Base-by-base conservation (phyloP, 176 grass and related monocot species). In the Elaeis guineensis region DNA sequence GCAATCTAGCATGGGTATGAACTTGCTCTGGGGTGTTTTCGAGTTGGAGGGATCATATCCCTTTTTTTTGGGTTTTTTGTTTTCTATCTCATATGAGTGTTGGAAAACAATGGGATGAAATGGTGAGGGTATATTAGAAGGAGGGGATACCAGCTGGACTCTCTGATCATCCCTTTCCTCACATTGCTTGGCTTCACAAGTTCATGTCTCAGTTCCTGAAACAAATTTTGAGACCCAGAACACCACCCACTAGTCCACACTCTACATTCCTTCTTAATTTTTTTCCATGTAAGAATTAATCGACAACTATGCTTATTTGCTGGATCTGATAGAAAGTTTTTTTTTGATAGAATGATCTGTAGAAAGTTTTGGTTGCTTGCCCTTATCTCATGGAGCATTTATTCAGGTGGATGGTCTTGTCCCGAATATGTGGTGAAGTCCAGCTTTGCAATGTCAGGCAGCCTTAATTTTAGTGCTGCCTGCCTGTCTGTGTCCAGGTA, bases 401-500 rank as follows among this genome's bases (percentile, higher is more conserved):
- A 64, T 19, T 54, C 62, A 64, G 64, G 24, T 54, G 53, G 49
- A 28, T 30, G 22, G 24, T 8, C 49, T 54, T 16, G 51, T 2
- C 12, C 35, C n/a, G 21, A 49, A 17, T 11, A 55, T n/a, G 2
- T 50, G 21, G 30, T 48, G 8, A 18, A 20, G 17, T 6, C n/a
- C 23, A 12, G 7, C 25, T 62, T 21, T 63, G 4, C 25, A 11
- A 48, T 25, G 68, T 6, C 18, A 63, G 3, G 20, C 4, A 9
- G 16, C 70, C 49, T 63, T 72, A 54, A 53, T 39, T 62, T 72
- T 50, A 62, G 25, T 72, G 57, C 50, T 26, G 54, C 25, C 49
- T 72, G 5, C 24, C 50, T 26, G 54, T n/a, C 49, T 72, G 5
- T 18, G 32, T 39, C 7, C 32, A 6, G 29, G 30, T 32, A 3